Conservation (phyloP, 1,284 basidiomycete species). For the Taiwanofungus camphoratus region DNA sequence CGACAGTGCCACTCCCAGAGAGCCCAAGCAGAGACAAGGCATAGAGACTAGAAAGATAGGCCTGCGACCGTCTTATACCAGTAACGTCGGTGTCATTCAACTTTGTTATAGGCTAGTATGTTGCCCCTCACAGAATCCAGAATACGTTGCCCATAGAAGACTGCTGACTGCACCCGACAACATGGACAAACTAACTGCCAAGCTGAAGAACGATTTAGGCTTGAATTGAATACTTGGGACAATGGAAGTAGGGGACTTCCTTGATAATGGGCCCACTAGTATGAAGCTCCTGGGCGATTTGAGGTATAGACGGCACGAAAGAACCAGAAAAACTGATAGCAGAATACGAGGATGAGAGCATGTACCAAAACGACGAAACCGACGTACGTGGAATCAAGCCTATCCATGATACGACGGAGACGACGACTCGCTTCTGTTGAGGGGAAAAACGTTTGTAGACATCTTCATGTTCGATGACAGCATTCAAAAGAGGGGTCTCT, state of each 20-base stretch:
- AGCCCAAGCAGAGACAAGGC: slow-evolving; percentile 56
- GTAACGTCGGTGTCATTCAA: neutral
- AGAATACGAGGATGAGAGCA: neutral
- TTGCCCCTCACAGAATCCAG: slow-evolving; percentile 43
- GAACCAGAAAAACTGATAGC: slow-evolving; percentile 57
- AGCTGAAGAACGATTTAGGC: slow-evolving; percentile 24
- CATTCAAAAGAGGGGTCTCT: neutral
- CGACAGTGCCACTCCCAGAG: slow-evolving; percentile 51
- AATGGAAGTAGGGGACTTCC: slow-evolving; percentile 28
- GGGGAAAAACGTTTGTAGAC: slow-evolving; percentile 20
- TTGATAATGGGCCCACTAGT: slow-evolving; percentile 52
- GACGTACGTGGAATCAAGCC: slow-evolving; percentile 47
- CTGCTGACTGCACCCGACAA: slow-evolving; percentile 37
- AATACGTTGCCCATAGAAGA: slow-evolving; percentile 49
- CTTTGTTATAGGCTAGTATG: too few species aligned
- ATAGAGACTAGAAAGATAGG: slow-evolving; percentile 57
- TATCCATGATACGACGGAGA: slow-evolving; percentile 45
- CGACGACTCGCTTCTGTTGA: slow-evolving; percentile 39
- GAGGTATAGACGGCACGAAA: slow-evolving; percentile 66
- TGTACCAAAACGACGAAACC: neutral
- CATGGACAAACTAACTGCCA: slow-evolving; percentile 41
- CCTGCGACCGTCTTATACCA: slow-evolving; percentile 48
- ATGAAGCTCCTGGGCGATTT: slow-evolving; percentile 55
- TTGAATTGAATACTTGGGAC: neutral
- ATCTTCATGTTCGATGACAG: slow-evolving; percentile 15